Percentiles rank a stretch among this genome's conserved stretches.
Conservation (phyloP, 192 early-diverging fungal species). For the Coemansia reversa region DNA sequence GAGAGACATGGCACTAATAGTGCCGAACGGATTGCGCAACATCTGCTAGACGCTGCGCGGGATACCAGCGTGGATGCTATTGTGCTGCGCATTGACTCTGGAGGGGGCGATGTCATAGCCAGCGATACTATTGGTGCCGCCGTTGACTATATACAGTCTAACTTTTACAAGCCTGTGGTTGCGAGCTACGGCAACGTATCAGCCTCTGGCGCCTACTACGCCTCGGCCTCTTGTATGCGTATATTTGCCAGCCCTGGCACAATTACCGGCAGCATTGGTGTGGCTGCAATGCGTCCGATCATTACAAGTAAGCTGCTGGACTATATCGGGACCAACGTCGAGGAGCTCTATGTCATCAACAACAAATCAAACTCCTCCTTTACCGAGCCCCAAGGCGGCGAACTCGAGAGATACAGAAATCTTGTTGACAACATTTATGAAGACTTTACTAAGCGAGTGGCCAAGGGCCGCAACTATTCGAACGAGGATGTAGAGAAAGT, state of each 20-base stretch:
- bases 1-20: slow-evolving; percentile 50
- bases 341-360: slow-evolving; percentile 55
- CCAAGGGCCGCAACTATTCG: slow-evolving; percentile 56
- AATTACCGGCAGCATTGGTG: slow-evolving; percentile 74
- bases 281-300: slow-evolving; percentile 58
- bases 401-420: slow-evolving; percentile 52
- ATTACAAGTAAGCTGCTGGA: slow-evolving; percentile 61
- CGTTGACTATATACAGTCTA: slow-evolving; percentile 55
- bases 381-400: slow-evolving; percentile 48
- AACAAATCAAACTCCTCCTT: slow-evolving; percentile 55
- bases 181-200: slow-evolving; percentile 64
- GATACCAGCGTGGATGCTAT: slow-evolving; percentile 59
- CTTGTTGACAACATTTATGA: slow-evolving; percentile 57
- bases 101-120: slow-evolving; percentile 67
- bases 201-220: slow-evolving; percentile 62
- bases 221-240: slow-evolving; percentile 55
- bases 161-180: slow-evolving; percentile 63
- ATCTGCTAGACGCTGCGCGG: slow-evolving; percentile 57
- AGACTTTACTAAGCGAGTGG: slow-evolving; percentile 59
- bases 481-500: slow-evolving; percentile 56
- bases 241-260: slow-evolving; percentile 67
- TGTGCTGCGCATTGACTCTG: slow-evolving; percentile 70
- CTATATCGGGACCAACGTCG: slow-evolving; percentile 60
- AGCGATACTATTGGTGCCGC: slow-evolving; percentile 68
- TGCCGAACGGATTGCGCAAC: slow-evolving; percentile 50